These are phyloP conservation scores for Coriaria nepalensis DNA, from an alignment of 306 rosid species.

Conservation along the genomic window DNA sequence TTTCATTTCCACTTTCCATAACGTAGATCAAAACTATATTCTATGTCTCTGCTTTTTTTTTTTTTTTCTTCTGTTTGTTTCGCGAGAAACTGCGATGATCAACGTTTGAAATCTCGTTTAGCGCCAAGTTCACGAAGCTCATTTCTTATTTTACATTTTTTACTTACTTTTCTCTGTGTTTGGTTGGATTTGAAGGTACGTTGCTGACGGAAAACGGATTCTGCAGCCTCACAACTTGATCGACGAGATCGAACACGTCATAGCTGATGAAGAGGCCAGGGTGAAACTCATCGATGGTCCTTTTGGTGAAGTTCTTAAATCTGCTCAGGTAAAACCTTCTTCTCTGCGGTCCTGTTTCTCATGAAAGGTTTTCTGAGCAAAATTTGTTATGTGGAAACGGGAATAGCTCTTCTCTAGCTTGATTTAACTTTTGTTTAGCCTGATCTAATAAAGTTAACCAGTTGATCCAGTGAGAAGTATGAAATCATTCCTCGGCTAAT, in stretches of 20 bases:
- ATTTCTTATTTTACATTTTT: too few species aligned
- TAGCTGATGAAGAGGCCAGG: constrained; percentile 20
- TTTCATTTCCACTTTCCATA: background rate
- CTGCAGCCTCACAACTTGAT: constrained; percentile 28
- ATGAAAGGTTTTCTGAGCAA: too few species aligned
- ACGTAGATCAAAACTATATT: too few species aligned
- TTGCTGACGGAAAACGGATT: constrained; percentile 32
- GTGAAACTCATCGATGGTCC: constrained; percentile 29
- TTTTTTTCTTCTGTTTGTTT: background rate
- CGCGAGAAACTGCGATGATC: background rate
- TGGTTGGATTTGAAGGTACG: constrained; percentile 23
- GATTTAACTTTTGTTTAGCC: background rate
- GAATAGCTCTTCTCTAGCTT: background rate
- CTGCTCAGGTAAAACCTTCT: constrained; percentile 37
- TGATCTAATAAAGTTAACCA: background rate
- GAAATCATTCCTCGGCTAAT: background rate
- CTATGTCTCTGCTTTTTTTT: background rate
- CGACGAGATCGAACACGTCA: constrained; percentile 21
- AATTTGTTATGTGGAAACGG: background rate
- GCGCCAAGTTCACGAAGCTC: too few species aligned
- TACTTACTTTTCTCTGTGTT: background rate
- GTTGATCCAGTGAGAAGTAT: background rate
- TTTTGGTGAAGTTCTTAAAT: constrained; percentile 38
- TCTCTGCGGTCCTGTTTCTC: too few species aligned
- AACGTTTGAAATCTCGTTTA: too few species aligned